These are phyloP conservation scores for Cladosporium cucumerinum DNA, from an alignment of 2,329 filamentous ascomycete genomes.

Conservation along the genomic window DNA sequence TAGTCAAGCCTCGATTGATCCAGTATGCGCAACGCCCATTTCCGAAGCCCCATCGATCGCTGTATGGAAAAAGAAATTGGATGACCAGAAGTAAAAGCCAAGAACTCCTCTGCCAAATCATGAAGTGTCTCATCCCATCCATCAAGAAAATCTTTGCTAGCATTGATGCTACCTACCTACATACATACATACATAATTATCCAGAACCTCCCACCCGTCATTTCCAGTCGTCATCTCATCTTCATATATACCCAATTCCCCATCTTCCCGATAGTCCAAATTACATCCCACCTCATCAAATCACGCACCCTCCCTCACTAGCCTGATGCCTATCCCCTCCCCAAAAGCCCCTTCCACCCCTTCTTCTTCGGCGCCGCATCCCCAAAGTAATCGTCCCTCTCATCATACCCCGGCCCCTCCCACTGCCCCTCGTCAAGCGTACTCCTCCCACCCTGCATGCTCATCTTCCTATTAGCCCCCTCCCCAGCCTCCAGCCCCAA, in stretches of 20 bases:
- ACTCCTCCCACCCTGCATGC: constrained; percentile 14
- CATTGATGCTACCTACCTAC: neutral
- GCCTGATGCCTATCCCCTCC: neutral
- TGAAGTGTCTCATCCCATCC: no score
- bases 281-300: neutral
- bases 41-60: no score
- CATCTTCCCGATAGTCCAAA: neutral
- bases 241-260: neutral
- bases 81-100: no score
- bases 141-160: neutral
- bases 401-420: constrained; percentile 26
- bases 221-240: neutral
- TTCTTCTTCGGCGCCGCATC: constrained; percentile 21
- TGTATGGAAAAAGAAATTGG: no score
- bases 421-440: constrained; percentile 18
- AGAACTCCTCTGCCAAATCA: no score
- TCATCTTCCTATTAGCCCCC: constrained; percentile 17
- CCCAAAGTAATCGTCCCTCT: constrained; percentile 19
- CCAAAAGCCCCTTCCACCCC: constrained; percentile 26
- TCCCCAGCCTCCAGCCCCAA: constrained; percentile 27
- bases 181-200: neutral
- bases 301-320: neutral
- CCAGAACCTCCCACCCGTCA: neutral
- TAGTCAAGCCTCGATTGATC: no score
- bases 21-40: no score